Base-by-base conservation (phyloP, 2,329 filamentous ascomycete species). In the Passalora sequoiae region DNA sequence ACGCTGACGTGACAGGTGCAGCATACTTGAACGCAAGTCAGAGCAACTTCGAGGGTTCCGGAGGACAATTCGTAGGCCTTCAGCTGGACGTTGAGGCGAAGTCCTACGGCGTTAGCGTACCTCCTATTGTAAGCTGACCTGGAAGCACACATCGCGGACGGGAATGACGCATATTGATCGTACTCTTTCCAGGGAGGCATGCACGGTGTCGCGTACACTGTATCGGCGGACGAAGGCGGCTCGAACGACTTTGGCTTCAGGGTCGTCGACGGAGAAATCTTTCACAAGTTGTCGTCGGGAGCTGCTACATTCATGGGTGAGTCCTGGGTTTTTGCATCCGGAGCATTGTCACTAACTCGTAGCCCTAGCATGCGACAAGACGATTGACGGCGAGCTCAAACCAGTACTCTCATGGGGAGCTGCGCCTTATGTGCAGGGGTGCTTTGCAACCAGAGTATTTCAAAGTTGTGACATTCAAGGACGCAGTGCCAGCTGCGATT, bases 31-130 rank as follows among this genome's bases (percentile, higher is more conserved):
- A 33, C 20, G 29, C 15, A 15, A 28, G 22, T 12, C 22, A 25
- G 24, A 37, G 15, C n/a, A 24, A 36, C 15, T 36, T 24, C 20
- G 33, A 36, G 13, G 33, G 20, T 13, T 36, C 33, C 33, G 33
- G 20, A 9, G 33, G 33, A 6, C 16, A 36, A 20, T 24, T 20
- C 24, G 22, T 15, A 4, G 40, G 31, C 12, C 31, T 43, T 3
- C 31, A 43, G 6, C 40, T 43, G n/a, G 25, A 43, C 21, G 40
- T 43, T 4, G 10, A 19, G 8, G 31, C 24, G n/a, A 12, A 20
- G 6, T 6, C 32, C 5, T 43, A 43, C 28, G 40, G 40, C 9
- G 31, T 43, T 8, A 21, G 15, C 3, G 32, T 43, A 24, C 33
- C 33, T 9, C 33, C 33, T 20, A 16, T 35, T 17, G 31, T 36